Conservation (phyloP, 306 rosid genomes). For the Vigna nakashimae region DNA sequence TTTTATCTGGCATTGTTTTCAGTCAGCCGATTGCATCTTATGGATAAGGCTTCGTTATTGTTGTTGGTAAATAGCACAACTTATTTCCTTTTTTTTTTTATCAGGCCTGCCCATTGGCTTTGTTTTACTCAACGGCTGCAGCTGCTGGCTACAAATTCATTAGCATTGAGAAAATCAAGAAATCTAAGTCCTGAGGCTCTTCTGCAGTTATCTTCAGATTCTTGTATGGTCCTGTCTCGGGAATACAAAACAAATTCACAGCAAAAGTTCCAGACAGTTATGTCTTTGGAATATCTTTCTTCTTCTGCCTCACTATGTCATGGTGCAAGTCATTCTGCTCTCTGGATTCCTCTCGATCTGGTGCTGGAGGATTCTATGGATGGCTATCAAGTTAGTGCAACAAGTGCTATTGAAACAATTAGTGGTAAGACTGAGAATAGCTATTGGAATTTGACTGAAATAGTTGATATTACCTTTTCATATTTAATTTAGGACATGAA, state of each 20-base stretch:
- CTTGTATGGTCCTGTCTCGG: conserved; percentile 56
- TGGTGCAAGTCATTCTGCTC: conserved; percentile 79
- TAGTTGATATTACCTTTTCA: conserved; percentile 24
- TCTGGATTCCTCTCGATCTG: conserved; percentile 98
- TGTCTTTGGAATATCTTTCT: conserved; percentile 82
- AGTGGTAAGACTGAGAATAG: conserved; percentile 58
- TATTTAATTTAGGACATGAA: conserved; percentile 19
- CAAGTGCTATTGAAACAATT: conserved; percentile 85
- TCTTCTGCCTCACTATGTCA: conserved; percentile 78
- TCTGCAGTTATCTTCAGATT: conserved; percentile 65
- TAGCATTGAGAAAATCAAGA: conserved; percentile 76
- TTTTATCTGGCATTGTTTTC: conserved; percentile 21
- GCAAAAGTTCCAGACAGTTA: conserved; percentile 69
- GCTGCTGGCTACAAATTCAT: conserved; percentile 72
- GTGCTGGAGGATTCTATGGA: conserved; percentile 97
- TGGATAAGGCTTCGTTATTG: conserved; percentile 14
- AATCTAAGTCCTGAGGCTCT: conserved; percentile 65
- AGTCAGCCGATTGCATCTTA: conserved; percentile 14
- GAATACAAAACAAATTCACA: conserved; percentile 73
- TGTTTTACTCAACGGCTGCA: conserved; percentile 67
- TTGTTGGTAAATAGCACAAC: conserved; percentile 29
- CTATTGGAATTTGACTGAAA: conserved; percentile 37
- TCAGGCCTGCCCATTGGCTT: conserved; percentile 85
- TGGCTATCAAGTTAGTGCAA: conserved; percentile 91
- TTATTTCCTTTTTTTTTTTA: conserved; percentile 42